Evolutionary conservation across 305 asterid genomes (phyloP).

Genomic region (Coffea humblotiana): DNA sequence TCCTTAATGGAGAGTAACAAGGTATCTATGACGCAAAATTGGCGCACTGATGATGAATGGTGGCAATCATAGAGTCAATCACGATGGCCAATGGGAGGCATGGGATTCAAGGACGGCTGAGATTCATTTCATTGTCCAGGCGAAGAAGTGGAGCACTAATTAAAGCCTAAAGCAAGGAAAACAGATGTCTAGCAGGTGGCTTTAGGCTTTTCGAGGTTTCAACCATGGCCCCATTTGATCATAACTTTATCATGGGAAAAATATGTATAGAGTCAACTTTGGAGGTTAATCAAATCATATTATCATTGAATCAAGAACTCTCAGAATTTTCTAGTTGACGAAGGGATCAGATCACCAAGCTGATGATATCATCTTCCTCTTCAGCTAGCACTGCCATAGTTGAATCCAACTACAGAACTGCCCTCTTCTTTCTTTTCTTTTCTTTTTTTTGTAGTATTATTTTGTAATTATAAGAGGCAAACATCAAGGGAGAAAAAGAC

Average conservation of each 20-base stretch:
- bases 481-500: no score
- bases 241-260: not conserved
- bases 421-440: no score
- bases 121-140: not conserved
- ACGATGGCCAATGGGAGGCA: not conserved
- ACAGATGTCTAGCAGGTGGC: not conserved
- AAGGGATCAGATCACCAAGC: no score
- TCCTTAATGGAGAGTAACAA: not conserved
- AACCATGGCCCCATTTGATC: not conserved
- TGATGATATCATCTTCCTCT: no score
- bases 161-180: not conserved
- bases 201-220: slow-evolving; percentile 1
- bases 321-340: no score
- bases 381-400: no score
- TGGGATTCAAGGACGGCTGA: not conserved
- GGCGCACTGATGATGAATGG: slow-evolving; percentile 5
- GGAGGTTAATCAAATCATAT: not conserved
- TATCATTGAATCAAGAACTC: not conserved
- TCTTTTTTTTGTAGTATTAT: no score
- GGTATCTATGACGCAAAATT: slow-evolving; percentile 10
- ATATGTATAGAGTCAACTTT: not conserved
- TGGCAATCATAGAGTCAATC: not conserved
- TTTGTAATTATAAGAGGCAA: no score
- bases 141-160: slow-evolving; percentile 26
- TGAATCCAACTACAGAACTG: no score